These are phyloP conservation scores for Glomus cerebriforme DNA, from an alignment of 192 early-diverging fungal genomes.

Conservation along the genomic window DNA sequence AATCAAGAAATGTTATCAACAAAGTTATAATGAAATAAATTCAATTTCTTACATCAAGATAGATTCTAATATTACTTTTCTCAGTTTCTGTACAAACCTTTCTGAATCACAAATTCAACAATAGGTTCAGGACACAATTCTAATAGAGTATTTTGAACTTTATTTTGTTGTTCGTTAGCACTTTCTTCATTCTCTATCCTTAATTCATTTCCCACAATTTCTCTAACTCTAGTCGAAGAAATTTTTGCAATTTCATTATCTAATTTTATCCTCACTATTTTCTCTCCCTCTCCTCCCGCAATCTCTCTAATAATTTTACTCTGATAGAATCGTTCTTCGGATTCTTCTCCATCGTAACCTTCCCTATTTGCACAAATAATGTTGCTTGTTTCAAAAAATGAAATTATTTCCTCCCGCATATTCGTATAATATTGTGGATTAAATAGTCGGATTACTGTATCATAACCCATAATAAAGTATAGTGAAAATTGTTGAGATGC, in stretches of 20 bases:
- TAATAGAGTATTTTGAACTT: neutral
- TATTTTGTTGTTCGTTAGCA: neutral
- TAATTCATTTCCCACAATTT: neutral
- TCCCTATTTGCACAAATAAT: constrained; percentile 54
- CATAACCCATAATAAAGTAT: constrained; percentile 79
- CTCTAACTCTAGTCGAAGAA: constrained; percentile 1
- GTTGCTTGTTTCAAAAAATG: constrained; percentile 57
- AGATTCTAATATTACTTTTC: neutral
- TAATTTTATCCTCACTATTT: constrained; percentile 12
- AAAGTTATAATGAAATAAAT: neutral
- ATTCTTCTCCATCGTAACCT: constrained; percentile 32
- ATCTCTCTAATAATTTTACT: constrained; percentile 3
- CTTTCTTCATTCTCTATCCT: neutral
- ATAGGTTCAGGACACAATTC: neutral
- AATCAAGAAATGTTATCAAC: too few species aligned
- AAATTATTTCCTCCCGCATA: constrained; percentile 45
- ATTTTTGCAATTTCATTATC: constrained; percentile 20
- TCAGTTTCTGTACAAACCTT: neutral
- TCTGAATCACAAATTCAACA: neutral
- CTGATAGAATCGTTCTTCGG: neutral
- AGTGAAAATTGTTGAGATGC: constrained; percentile 36
- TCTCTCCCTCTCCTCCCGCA: neutral
- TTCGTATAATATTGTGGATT: constrained; percentile 72
- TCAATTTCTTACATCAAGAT: neutral
- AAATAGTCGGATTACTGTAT: constrained; percentile 77